Evolutionary conservation across 176 grass and related monocot species (phyloP), one percentile per base, ranked within the genome.

Genomic region (Neostapfia colusana): DNA sequence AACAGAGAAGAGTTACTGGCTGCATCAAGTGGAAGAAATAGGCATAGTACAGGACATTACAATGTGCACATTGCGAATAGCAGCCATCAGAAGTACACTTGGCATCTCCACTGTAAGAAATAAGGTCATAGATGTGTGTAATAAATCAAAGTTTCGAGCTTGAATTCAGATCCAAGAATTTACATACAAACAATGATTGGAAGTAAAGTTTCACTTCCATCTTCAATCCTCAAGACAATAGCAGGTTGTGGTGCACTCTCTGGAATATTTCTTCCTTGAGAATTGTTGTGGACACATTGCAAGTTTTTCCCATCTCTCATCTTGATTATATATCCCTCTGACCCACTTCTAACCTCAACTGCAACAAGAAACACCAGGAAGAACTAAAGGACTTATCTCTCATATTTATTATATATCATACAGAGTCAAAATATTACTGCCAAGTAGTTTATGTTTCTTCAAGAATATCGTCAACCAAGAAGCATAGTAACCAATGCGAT

Each of bases 151-250:
- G 35, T 48, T 69, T 24, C 35, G 66, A 6, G 23, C 27, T 0
- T 12, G 54, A 50, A 16, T 62, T 35, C 27, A 67, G 17, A 81
- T 23, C 42, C 40, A 48, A 57, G 20, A 76, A 83, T 78, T 59
- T 70, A 84, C 94, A 46, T 89, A 97, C 94, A 91, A 78, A 97
- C 94, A 73, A 93, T 97, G 72, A 97, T 97, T 76, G 91, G 94
- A 55, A 97, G 94, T 49, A 97, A 75, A 74, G 92, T 89, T 78
- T 76, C 84, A 38, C 90, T 97, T 81, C 91, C 94, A 89, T 93
- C 94, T 91, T 97, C 91, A 72, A 93, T 93, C 72, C 84, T 97
- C 73, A 97, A 81, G 64, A 97, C 91, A 81, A 97, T 93, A 71
- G 88, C 88, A 53, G 91, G 94, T 64, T 93, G 94, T 23, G 94